A percentile compares a stretch with the other conserved stretches of the same genome.
Evolutionary conservation across 805 yeast species (phyloP).

Genomic region (Starmerella davenportii): DNA sequence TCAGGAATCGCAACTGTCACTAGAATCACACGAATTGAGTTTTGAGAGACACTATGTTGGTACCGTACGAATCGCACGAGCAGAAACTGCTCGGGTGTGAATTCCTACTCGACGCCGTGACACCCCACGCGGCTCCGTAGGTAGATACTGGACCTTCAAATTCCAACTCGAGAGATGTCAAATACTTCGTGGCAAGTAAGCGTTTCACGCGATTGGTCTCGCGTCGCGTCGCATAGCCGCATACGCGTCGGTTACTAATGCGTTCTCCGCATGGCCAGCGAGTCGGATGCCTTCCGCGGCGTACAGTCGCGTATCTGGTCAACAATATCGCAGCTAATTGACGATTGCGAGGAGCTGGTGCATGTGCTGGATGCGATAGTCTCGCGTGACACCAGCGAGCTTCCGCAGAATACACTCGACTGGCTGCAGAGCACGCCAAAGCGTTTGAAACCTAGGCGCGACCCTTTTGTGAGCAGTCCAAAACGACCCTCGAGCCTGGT

Average conservation of each 20-base stretch:
- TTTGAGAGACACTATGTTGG: too few species aligned
- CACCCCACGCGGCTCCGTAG: too few species aligned
- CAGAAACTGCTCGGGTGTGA: too few species aligned
- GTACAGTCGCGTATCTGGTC: slow-evolving; percentile 9
- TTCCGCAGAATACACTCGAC: neutral
- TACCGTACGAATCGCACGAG: too few species aligned
- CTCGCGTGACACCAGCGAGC: neutral
- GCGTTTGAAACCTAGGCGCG: neutral
- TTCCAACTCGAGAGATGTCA: too few species aligned
- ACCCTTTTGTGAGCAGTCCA: slow-evolving; percentile 1
- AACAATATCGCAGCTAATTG: slow-evolving; percentile 5
- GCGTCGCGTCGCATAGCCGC: too few species aligned
- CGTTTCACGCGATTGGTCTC: too few species aligned
- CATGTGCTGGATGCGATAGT: neutral
- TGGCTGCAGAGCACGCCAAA: neutral
- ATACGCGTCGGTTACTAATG: neutral
- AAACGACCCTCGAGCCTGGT: neutral
- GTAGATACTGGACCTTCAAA: too few species aligned
- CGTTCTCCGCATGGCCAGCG: neutral
- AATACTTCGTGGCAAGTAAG: too few species aligned
- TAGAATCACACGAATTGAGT: too few species aligned
- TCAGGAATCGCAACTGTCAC: too few species aligned
- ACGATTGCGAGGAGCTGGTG: slow-evolving; percentile 7
- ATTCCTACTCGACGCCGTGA: too few species aligned
- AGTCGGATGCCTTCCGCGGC: neutral